Percentiles rank a stretch among this genome's conserved stretches.
Conservation (phyloP, 2,329 filamentous ascomycete species). For the Aspergillus phoenicis region DNA sequence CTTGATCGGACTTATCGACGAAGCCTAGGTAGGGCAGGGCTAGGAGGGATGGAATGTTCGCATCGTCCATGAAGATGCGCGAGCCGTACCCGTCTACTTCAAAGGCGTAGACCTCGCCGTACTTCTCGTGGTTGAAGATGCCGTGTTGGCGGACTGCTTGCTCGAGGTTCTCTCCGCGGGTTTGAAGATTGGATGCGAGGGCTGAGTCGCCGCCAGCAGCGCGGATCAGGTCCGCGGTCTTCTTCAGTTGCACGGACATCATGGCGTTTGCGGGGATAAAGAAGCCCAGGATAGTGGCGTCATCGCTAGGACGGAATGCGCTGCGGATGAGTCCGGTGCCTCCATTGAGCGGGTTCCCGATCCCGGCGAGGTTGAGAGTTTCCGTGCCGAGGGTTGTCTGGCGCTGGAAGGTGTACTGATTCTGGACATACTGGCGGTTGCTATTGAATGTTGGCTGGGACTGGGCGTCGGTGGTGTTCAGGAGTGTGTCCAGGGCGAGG, state of each 20-base stretch:
- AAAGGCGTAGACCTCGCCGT: conserved; percentile 64
- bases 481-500: conserved; percentile 71
- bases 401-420: conserved; percentile 86
- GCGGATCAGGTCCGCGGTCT: conserved; percentile 70
- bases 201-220: conserved; percentile 57
- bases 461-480: conserved; percentile 76
- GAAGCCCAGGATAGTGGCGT: conserved; percentile 90
- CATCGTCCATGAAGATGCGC: conserved; percentile 66
- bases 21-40: conserved; percentile 63
- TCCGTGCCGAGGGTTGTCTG: conserved; percentile 82
- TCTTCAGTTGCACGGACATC: conserved; percentile 86
- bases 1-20: conserved; percentile 59
- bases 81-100: conserved; percentile 68
- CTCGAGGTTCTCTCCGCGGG: conserved; percentile 66
- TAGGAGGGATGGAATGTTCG: conserved; percentile 65
- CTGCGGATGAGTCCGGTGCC: conserved; percentile 85
- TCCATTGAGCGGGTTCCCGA: conserved; percentile 86
- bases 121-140: conserved; percentile 57
- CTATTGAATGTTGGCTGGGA: conserved; percentile 78
- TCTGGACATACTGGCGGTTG: conserved; percentile 65
- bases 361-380: conserved; percentile 76
- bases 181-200: conserved; percentile 53
- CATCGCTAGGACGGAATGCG: conserved; percentile 92
- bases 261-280: conserved; percentile 95
- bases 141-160: conserved; percentile 84